Conservation (phyloP, 1,284 basidiomycete species). For the Trichosporon coremiiforme region DNA sequence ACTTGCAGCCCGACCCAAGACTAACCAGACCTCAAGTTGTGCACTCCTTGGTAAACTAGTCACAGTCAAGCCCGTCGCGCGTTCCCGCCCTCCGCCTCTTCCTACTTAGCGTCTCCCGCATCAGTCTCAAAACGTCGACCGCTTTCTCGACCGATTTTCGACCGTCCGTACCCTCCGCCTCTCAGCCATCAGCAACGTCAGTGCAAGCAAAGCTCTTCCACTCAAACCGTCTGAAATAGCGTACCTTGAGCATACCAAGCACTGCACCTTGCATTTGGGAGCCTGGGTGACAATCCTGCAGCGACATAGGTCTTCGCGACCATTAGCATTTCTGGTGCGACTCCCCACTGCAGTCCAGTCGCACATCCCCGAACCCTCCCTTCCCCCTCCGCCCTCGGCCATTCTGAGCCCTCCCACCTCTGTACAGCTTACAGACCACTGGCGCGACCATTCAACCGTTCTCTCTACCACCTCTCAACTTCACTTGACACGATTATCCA, state of each 20-base stretch:
- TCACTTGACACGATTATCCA: neutral
- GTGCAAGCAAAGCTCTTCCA: neutral
- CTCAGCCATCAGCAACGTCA: neutral
- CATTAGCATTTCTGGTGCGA: neutral
- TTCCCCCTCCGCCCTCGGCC: neutral
- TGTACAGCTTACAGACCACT: neutral
- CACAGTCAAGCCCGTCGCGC: neutral
- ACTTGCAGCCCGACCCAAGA: neutral
- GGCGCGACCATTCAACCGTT: neutral
- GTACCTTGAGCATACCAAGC: neutral
- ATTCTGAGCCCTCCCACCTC: neutral
- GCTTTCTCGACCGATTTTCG: neutral
- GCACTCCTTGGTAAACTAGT: neutral
- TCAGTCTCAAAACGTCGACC: neutral
- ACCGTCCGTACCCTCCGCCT: neutral
- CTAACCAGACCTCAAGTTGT: neutral
- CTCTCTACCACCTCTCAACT: neutral
- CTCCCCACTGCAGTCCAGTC: neutral
- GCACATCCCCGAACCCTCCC: conserved; percentile 1
- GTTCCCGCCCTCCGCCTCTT: neutral
- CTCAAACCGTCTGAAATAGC: neutral
- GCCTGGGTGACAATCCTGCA: neutral
- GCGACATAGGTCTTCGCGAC: neutral
- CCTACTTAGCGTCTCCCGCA: neutral
- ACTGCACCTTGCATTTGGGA: neutral